Evolutionary conservation across 495 filamentous ascomycete genomes (phyloP).

Genomic region (Neurospora discreta): DNA sequence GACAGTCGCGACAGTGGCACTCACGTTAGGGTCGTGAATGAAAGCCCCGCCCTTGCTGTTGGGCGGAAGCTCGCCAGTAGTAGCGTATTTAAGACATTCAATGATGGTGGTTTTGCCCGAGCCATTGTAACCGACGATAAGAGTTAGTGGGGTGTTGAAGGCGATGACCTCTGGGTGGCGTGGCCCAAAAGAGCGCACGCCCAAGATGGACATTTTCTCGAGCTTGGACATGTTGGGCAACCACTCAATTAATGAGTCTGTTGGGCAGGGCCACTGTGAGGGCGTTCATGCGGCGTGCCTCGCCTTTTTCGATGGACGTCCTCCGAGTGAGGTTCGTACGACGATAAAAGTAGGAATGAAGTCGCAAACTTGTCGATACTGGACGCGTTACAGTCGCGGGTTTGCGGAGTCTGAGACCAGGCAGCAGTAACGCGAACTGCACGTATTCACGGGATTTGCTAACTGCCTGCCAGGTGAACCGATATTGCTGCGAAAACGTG

Average conservation of each 20-base stretch:
- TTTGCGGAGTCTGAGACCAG: not conserved
- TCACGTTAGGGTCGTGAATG: slow-evolving; percentile 84
- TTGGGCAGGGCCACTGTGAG: not conserved
- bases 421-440: not conserved
- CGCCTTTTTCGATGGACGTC: not conserved
- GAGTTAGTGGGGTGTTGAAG: slow-evolving; percentile 80
- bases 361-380: not conserved
- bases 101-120: slow-evolving; percentile 99
- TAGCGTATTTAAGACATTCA: slow-evolving; percentile 97
- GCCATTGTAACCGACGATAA: slow-evolving; percentile 95
- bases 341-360: not conserved
- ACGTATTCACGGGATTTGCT: not conserved
- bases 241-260: not conserved
- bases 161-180: slow-evolving; percentile 66
- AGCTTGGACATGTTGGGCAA: slow-evolving; percentile 52
- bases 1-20: not conserved
- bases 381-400: slow-evolving; percentile 3
- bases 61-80: slow-evolving; percentile 84
- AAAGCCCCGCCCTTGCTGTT: slow-evolving; percentile 93
- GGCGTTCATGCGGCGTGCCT: not conserved
- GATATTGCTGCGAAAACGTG: not conserved
- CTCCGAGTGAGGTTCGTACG: not conserved
- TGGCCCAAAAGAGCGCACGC: slow-evolving; percentile 87
- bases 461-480: not conserved
- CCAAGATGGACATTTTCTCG: slow-evolving; percentile 77